Base-by-base conservation (phyloP, 1,284 basidiomycete genomes). In the Golubevia sp. region DNA sequence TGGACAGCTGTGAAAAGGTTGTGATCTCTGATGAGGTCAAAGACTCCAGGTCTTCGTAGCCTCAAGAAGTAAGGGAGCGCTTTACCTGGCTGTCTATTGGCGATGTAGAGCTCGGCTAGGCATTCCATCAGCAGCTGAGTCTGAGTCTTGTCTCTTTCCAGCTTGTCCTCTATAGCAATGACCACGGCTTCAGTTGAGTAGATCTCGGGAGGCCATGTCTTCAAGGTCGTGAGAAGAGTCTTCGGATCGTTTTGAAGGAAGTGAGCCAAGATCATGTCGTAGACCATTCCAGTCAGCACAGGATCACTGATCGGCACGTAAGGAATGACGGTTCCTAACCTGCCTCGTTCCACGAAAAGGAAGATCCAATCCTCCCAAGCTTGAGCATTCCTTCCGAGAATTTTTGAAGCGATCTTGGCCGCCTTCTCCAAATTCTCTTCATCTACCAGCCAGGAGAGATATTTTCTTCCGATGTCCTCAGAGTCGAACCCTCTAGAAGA, bases 351-450 rank as follows among this genome's bases (percentile, higher is more conserved):
- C 0, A 92, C 91, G 79, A 97, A 98, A 7, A 90, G 86, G 78
- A 97, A 96, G 80, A 98, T 92, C 91, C 92, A 97, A 75, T 92
- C 89, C 82, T 98, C 95, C 97, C 97, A 99, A 18, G 89, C 88
- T 70, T 89, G 89, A 3, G 87, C 86, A 74, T 97, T 89, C 38
- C 89, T 88, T 0, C 89, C 90, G 64, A 97, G 91, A 0, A 97
- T 93, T 78, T 92, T 93, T 0, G 93, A 90, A 64, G 91, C 91
- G n/a, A 96, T 85, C 15, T 87, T 85, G 0, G 96, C 96, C 0
- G 97, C 96, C 74, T 92, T 92, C 2, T 84, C 85, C 72, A 89
- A 97, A 58, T 95, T 88, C 27, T 89, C 93, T 92, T 73, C 73
- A 15, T 77, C 70, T 2, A 82, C 68, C 7, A 82, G 67, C 58